These are phyloP conservation scores for Solanum arcanum DNA, from an alignment of 257 asterid genomes.

Conservation along the genomic window DNA sequence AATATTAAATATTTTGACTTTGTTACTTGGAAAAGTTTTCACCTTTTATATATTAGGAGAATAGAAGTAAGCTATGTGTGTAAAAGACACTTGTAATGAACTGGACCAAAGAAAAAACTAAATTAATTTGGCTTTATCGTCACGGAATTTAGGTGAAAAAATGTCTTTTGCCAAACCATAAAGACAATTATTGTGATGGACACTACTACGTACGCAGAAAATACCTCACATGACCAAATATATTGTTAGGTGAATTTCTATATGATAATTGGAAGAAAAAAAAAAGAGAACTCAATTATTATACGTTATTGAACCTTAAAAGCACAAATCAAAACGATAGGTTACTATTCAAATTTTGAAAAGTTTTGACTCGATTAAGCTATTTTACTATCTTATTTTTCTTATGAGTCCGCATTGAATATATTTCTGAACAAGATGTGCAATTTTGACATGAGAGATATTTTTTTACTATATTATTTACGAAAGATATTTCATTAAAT, in stretches of 20 bases:
- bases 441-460: no score
- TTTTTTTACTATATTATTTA: no score
- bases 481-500: no score
- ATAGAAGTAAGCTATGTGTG: neutral
- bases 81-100: neutral
- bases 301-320: neutral
- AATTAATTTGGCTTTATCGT: neutral
- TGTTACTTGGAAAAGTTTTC: neutral
- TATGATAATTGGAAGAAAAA: neutral
- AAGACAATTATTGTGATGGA: slow-evolving; percentile 6
- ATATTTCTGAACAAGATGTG: neutral
- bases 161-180: neutral
- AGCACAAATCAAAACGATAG: neutral
- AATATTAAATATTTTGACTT: neutral
- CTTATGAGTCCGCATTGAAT: neutral
- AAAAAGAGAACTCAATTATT: neutral
- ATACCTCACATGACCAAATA: neutral
- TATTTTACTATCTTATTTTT: neutral
- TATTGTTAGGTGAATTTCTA: neutral
- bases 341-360: neutral
- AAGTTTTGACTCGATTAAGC: neutral
- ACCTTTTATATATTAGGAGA: neutral
- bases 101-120: neutral
- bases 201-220: neutral
- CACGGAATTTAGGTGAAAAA: slow-evolving; percentile 1